Percentiles rank a stretch among this genome's conserved stretches.
Conservation (phyloP, 2,329 filamentous ascomycete species). For the Apiospora koreana region DNA sequence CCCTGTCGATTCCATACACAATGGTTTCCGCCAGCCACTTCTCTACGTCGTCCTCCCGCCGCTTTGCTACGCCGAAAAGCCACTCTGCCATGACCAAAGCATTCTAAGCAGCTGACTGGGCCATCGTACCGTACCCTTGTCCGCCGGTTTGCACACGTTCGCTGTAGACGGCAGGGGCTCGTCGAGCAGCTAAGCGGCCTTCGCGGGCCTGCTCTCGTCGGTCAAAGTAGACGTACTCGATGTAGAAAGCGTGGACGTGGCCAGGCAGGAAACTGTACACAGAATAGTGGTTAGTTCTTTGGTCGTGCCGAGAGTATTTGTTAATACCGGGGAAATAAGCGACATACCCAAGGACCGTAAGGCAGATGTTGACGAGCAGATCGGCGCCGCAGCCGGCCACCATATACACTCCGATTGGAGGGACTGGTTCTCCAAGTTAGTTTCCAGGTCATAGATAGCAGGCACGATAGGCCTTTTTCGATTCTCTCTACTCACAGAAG, state of each 20-base stretch:
- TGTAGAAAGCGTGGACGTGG: slow-evolving; percentile 78
- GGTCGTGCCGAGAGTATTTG: background rate
- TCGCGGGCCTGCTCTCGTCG: slow-evolving; percentile 63
- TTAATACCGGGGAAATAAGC: background rate
- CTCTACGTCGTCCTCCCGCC: background rate
- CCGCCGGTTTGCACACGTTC: slow-evolving; percentile 74
- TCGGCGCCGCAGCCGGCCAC: slow-evolving; percentile 68
- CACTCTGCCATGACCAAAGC: no score
- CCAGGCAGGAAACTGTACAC: slow-evolving; percentile 56
- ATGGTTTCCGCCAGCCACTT: no score
- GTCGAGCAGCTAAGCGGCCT: slow-evolving; percentile 53
- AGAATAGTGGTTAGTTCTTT: background rate
- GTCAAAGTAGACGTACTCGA: slow-evolving; percentile 82
- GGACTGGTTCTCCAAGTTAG: slow-evolving; percentile 47
- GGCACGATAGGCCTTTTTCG: background rate
- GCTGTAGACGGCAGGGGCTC: slow-evolving; percentile 71
- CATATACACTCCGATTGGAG: slow-evolving; percentile 64
- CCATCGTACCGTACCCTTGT: slow-evolving; percentile 60
- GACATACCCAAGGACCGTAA: slow-evolving; percentile 64
- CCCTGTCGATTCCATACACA: no score
- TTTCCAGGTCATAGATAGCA: slow-evolving; percentile 8
- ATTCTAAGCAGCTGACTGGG: slow-evolving; percentile 25
- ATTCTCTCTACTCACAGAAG: slow-evolving; percentile 42
- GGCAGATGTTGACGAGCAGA: slow-evolving; percentile 65
- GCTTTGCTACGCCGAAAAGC: no score